Percentiles rank a stretch among this genome's conserved stretches.
phyloP scores from a whole-genome alignment of 305 asterid species.

The Fraxinus xanthoxyloides region DNA sequence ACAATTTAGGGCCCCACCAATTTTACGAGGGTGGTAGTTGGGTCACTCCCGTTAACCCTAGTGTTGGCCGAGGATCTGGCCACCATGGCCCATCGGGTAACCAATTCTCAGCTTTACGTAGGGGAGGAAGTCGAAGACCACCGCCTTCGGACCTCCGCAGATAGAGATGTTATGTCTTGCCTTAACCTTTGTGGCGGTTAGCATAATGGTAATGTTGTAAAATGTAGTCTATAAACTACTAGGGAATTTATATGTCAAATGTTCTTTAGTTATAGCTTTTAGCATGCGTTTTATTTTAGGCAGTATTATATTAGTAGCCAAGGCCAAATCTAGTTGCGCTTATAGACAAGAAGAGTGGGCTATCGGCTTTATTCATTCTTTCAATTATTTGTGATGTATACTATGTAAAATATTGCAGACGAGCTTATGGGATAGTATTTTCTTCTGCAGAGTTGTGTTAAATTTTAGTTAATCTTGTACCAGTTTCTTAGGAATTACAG shows the following conservation, averaged over 20 bases:
- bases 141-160: constrained; percentile 51
- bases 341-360: neutral
- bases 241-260: neutral
- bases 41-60: constrained; percentile 37
- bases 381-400: neutral
- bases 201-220: constrained; percentile 17
- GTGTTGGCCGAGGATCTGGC: constrained; percentile 49
- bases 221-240: neutral
- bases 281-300: neutral
- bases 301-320: neutral
- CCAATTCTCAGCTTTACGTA: constrained; percentile 53
- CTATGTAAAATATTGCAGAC: neutral
- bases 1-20: constrained; percentile 30
- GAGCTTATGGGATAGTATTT: neutral
- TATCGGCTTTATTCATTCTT: neutral
- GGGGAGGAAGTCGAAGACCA: constrained; percentile 65
- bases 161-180: constrained; percentile 19
- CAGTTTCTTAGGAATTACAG: neutral
- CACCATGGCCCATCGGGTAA: constrained; percentile 54
- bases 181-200: neutral
- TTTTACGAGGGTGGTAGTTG: constrained; percentile 30
- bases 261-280: neutral
- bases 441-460: neutral
- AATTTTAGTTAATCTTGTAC: neutral
- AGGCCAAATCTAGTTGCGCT: neutral